phyloP scores from a whole-genome alignment of 1,139 yeast species.

The Diutina siamensis region DNA sequence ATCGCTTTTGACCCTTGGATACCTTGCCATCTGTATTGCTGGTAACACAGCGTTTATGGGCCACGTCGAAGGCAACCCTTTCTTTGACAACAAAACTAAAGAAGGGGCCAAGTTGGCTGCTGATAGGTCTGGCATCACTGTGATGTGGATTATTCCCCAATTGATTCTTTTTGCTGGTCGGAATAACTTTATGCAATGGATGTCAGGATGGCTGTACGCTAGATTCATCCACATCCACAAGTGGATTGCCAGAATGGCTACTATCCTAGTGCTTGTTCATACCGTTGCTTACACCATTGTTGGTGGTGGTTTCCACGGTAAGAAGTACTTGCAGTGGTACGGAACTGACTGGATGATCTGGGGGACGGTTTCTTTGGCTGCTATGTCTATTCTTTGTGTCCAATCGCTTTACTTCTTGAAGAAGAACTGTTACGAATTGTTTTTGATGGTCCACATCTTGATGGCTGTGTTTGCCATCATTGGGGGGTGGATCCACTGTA shows the following conservation, averaged over 20 bases:
- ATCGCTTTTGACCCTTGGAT: not conserved
- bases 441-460: conserved; percentile 45
- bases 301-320: conserved; percentile 1
- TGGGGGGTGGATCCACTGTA: conserved; percentile 50
- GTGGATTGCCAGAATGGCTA: conserved; percentile 31
- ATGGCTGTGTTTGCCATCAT: conserved; percentile 45
- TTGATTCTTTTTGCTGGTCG: conserved; percentile 4
- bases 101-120: conserved; percentile 47
- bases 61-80: conserved; percentile 13
- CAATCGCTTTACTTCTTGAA: conserved; percentile 39
- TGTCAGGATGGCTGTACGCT: conserved; percentile 19
- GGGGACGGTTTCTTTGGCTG: conserved; percentile 42
- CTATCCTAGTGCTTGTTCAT: conserved; percentile 36
- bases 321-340: not conserved
- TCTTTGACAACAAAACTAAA: conserved; percentile 17
- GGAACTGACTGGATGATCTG: conserved; percentile 15
- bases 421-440: conserved; percentile 49
- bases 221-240: conserved; percentile 29
- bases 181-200: conserved; percentile 6
- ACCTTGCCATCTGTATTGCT: not conserved
- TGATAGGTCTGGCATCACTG: conserved; percentile 20
- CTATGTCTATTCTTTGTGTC: conserved; percentile 28
- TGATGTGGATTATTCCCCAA: conserved; percentile 5
- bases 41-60: conserved; percentile 6
- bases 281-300: conserved; percentile 23